These are phyloP conservation scores for Davidsoniella virescens DNA, from an alignment of 2,329 filamentous ascomycete genomes.

Conservation along the genomic window DNA sequence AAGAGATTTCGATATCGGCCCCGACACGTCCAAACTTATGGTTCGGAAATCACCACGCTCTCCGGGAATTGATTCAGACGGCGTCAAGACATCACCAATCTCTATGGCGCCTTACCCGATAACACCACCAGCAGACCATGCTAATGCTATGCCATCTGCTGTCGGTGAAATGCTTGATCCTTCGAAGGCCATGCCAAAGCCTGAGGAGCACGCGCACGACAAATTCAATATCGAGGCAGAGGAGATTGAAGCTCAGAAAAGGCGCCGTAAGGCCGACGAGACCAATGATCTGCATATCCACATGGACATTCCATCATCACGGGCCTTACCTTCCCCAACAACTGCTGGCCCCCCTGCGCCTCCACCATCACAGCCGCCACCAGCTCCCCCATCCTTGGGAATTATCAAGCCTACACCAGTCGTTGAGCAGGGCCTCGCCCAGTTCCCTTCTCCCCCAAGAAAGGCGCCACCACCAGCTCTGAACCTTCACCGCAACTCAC, in stretches of 20 bases:
- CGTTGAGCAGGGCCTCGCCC: slow-evolving; percentile 28
- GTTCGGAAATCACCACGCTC: slow-evolving; percentile 24
- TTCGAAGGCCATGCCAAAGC: slow-evolving; percentile 41
- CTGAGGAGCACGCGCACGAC: slow-evolving; percentile 42
- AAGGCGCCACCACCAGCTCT: slow-evolving; percentile 78
- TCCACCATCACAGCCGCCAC: slow-evolving; percentile 36
- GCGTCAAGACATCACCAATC: slow-evolving; percentile 38
- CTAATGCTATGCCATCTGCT: slow-evolving; percentile 25
- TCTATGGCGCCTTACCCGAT: slow-evolving; percentile 47
- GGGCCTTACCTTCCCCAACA: slow-evolving; percentile 23
- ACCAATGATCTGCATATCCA: slow-evolving; percentile 33
- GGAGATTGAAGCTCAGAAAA: slow-evolving; percentile 28
- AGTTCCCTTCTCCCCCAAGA: slow-evolving; percentile 46
- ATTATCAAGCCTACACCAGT: slow-evolving; percentile 28
- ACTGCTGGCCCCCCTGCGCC: slow-evolving; percentile 34
- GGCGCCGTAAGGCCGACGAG: slow-evolving; percentile 29
- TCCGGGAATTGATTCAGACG: slow-evolving; percentile 32
- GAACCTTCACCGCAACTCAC: slow-evolving; percentile 24
- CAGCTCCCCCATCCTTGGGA: slow-evolving; percentile 20
- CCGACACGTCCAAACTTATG: background rate
- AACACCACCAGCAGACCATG: slow-evolving; percentile 42
- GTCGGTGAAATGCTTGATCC: slow-evolving; percentile 38
- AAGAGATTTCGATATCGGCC: slow-evolving; percentile 4
- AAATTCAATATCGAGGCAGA: slow-evolving; percentile 39
- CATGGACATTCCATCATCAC: slow-evolving; percentile 37